Percentiles rank a stretch among this genome's conserved stretches.
These are phyloP conservation scores for Ambrosia trifida DNA, from an alignment of 129 eudicot genomes.

Conservation along the genomic window DNA sequence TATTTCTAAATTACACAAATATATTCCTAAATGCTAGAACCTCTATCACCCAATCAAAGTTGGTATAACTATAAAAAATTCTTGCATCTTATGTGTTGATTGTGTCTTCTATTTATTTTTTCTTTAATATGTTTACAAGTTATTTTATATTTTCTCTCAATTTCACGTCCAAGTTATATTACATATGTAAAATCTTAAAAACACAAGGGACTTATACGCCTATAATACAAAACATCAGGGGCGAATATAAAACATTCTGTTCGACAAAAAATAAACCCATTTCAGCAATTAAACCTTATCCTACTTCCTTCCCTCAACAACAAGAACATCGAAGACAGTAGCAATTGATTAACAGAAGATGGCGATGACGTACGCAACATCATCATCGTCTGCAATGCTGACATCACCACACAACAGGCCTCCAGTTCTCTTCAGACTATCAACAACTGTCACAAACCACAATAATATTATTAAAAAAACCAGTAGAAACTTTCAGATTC, in stretches of 20 bases:
- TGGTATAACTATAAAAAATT: too few relatives aligned
- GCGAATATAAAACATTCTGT: not conserved
- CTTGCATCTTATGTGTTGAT: too few relatives aligned
- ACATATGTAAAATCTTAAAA: too few relatives aligned
- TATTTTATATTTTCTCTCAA: too few relatives aligned
- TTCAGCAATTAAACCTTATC: slow-evolving; percentile 36
- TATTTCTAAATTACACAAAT: too few relatives aligned
- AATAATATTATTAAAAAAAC: not conserved
- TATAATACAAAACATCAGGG: not conserved
- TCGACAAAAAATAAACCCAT: not conserved
- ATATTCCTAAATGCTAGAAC: too few relatives aligned
- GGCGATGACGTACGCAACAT: slow-evolving; percentile 53
- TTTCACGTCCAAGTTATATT: too few relatives aligned
- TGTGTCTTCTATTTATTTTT: too few relatives aligned
- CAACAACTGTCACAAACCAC: slow-evolving; percentile 35
- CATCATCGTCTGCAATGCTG: slow-evolving; percentile 40
- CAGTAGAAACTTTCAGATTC: slow-evolving; percentile 31
- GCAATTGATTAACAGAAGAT: slow-evolving; percentile 22
- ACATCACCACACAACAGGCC: slow-evolving; percentile 30
- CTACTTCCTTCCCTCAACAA: slow-evolving; percentile 4
- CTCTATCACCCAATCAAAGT: too few relatives aligned
- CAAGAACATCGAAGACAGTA: not conserved
- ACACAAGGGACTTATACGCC: not conserved
- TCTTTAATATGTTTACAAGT: too few relatives aligned
- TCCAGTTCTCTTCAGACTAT: slow-evolving; percentile 51